Percentiles rank a stretch among this genome's conserved stretches.
Conservation (phyloP, 23 red algal genomes). For the Gracilariopsis chorda region DNA sequence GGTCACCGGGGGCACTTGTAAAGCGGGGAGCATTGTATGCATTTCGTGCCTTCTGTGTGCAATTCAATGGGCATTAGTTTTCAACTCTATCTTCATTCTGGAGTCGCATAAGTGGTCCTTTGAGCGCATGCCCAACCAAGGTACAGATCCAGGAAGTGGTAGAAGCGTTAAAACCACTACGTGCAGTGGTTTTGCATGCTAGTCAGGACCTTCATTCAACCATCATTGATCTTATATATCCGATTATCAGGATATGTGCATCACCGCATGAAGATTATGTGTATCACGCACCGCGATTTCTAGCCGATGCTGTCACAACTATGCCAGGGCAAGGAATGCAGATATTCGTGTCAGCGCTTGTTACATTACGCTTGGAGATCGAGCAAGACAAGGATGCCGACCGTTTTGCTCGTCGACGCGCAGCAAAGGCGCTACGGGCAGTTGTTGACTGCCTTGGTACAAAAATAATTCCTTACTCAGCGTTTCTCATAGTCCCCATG, state of each 20-base stretch:
- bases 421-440: slow-evolving; percentile 49
- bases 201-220: slow-evolving; percentile 3
- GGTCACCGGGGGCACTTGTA: neutral
- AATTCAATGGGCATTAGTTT: slow-evolving; percentile 62
- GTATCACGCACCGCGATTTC: slow-evolving; percentile 34
- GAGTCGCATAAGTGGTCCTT: slow-evolving; percentile 32
- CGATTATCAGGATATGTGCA: slow-evolving; percentile 42
- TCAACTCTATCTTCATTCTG: slow-evolving; percentile 61
- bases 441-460: slow-evolving; percentile 69
- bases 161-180: slow-evolving; percentile 48
- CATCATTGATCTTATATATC: slow-evolving; percentile 43
- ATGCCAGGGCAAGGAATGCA: slow-evolving; percentile 73
- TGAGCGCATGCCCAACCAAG: neutral
- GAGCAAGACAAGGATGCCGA: slow-evolving; percentile 37
- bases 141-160: neutral
- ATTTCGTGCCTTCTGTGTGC: slow-evolving; percentile 38
- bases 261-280: slow-evolving; percentile 17
- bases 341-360: slow-evolving; percentile 57
- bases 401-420: slow-evolving; percentile 38
- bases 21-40: slow-evolving; percentile 38
- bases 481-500: slow-evolving; percentile 90
- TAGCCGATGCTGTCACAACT: slow-evolving; percentile 71
- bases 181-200: slow-evolving; percentile 25
- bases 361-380: slow-evolving; percentile 66
- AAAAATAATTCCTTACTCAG: slow-evolving; percentile 84